phyloP scores from a whole-genome alignment of 2,329 filamentous ascomycete species.

The Xylariales sp. region DNA sequence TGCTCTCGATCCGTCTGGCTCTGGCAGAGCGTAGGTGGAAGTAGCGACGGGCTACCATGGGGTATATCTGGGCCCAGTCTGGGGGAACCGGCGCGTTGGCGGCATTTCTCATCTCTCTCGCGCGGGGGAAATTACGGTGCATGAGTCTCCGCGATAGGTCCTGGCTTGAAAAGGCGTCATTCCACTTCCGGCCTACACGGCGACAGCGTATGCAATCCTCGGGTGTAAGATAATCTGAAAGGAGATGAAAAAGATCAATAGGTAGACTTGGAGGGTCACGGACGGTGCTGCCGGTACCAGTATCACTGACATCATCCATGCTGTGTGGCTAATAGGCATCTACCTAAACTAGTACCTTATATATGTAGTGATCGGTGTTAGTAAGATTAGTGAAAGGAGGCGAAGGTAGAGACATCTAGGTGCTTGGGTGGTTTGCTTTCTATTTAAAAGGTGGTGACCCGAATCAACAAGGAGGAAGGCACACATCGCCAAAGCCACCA shows the following conservation, averaged over 20 bases:
- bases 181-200: constrained; percentile 62
- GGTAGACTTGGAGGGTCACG: constrained; percentile 60
- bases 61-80: constrained; percentile 59
- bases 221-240: constrained; percentile 62
- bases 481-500: no score
- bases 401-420: no score
- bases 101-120: constrained; percentile 60
- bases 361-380: not conserved
- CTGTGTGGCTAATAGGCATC: not conserved
- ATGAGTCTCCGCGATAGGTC: constrained; percentile 61
- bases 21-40: constrained; percentile 61
- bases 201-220: constrained; percentile 63
- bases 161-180: constrained; percentile 61
- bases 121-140: constrained; percentile 63
- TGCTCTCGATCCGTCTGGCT: constrained; percentile 59
- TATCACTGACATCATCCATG: constrained; percentile 11
- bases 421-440: not conserved
- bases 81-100: constrained; percentile 28
- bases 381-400: not conserved
- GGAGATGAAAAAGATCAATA: constrained; percentile 68
- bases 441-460: not conserved
- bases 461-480: not conserved
- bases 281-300: not conserved
- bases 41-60: constrained; percentile 65
- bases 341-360: no score